Evolutionary conservation across 1,284 basidiomycete genomes (phyloP).

Genomic region (Ceratobasidium sp.): DNA sequence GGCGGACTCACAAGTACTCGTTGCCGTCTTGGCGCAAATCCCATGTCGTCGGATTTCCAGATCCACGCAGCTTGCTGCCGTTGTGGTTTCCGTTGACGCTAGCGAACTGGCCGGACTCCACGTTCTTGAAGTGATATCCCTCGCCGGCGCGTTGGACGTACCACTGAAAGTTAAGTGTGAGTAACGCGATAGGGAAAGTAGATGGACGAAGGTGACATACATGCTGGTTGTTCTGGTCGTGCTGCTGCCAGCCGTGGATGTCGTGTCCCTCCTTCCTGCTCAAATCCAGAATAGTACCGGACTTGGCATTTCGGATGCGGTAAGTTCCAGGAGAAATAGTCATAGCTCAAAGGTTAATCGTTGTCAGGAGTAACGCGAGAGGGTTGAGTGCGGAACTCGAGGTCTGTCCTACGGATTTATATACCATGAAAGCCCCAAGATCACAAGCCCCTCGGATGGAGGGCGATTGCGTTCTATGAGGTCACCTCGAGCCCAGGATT

Average conservation of each 20-base stretch:
- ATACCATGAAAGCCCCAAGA: constrained; percentile 25
- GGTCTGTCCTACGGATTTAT: neutral
- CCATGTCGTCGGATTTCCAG: constrained; percentile 6
- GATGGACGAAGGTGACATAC: neutral
- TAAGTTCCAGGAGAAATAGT: constrained; percentile 36
- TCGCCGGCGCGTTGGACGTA: constrained; percentile 20
- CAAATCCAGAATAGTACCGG: constrained; percentile 20
- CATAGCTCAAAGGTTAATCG: constrained; percentile 20
- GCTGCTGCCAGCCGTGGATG: constrained; percentile 40
- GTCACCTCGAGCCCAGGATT: constrained; percentile 29
- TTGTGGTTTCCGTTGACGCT: constrained; percentile 18
- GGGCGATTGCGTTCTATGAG: constrained; percentile 26
- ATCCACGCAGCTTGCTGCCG: constrained; percentile 27
- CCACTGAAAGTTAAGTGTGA: constrained; percentile 13
- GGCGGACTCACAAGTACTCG: constrained; percentile 12
- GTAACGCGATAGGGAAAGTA: neutral
- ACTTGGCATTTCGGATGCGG: constrained; percentile 37
- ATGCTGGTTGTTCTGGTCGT: constrained; percentile 38
- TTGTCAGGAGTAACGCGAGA: neutral
- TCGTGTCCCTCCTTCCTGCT: constrained; percentile 30
- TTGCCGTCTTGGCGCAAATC: constrained; percentile 3
- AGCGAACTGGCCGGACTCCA: constrained; percentile 22
- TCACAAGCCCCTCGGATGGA: constrained; percentile 21
- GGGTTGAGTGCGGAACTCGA: constrained; percentile 18
- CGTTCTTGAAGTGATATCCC: constrained; percentile 21